Evolutionary conservation across 495 filamentous ascomycete species (phyloP).

Genomic region (Usnea hakonensis): DNA sequence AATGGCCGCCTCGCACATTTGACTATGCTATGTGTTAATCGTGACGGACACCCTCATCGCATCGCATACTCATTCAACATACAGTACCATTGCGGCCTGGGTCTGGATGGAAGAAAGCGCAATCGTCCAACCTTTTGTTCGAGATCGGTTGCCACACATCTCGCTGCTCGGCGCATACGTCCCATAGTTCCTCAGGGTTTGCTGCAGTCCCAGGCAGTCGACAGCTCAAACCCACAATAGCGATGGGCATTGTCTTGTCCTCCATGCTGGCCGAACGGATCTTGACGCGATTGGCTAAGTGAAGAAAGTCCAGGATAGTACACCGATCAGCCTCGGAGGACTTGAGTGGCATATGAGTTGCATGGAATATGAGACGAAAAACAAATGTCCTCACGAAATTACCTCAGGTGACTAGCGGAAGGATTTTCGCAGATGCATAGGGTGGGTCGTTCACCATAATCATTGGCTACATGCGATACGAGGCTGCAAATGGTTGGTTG

Average conservation of each 20-base stretch:
- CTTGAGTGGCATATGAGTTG: not conserved
- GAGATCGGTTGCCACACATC: constrained; percentile 16
- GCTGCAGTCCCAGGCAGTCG: constrained; percentile 46
- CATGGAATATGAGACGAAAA: not conserved
- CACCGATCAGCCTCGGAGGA: not conserved
- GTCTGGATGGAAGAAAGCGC: constrained; percentile 24
- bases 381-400: not conserved
- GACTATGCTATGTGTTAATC: not conserved
- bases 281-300: not conserved
- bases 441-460: too few species aligned
- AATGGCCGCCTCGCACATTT: constrained; percentile 21
- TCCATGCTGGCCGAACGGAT: not conserved
- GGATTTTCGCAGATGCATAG: too few species aligned
- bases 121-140: constrained; percentile 19
- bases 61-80: not conserved
- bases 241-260: constrained; percentile 38
- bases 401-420: too few species aligned
- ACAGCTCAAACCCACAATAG: constrained; percentile 49
- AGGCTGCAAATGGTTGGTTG: too few species aligned
- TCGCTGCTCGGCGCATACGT: constrained; percentile 33
- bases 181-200: constrained; percentile 46
- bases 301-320: not conserved
- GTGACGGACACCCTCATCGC: not conserved
- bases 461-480: too few species aligned
- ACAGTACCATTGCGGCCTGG: constrained; percentile 8